Base-by-base conservation (phyloP, 345 rosid species). In the Rhizophora mangle region DNA sequence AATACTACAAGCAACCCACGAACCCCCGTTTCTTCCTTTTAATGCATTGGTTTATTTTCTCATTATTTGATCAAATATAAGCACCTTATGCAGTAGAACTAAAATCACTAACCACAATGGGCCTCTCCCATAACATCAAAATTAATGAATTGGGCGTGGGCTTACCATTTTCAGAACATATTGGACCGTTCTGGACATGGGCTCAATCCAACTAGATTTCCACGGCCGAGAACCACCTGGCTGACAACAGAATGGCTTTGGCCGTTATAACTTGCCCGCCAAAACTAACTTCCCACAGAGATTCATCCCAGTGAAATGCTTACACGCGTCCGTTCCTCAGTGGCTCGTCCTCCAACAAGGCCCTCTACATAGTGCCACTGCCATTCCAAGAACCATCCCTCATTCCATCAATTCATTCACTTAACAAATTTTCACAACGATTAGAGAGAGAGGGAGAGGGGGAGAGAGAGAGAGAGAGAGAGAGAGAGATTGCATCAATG, bases 401-500 rank as follows among this genome's bases (percentile, higher is more conserved):
- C 57, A 46, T 69, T 30, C 34, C 24, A 59, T n/a, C 2, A 59
- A 59, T 20, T 63, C 8, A 29, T 10, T 56, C 7, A 15, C 60
- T 56, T 10, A 10, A 56, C 30, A 15, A 56, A 56, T 15, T 56
- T 56, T 56, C 60, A 30, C 30, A 27, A 24, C 18, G 16, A 56
- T 24, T 27, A 63, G 46, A 54, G 56, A 24, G 24, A 24, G 24
- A 24, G 24, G 24, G 37, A 53, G 57, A 61, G 69, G 8, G 37
- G 8, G 37, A 7, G 30, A 62, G 29, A 57, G 56, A 60, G 53
- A 37, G 55, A 20, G 66, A 63, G 46, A 54, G 56, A 39, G 56
- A 58, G 36, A 54, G 29, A 22, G 21, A 64, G 49, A 26, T 68
- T 30, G 54, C 16, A 31, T 68, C 71, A 58, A 72, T 76, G 83